phyloP scores from a whole-genome alignment of 1,139 yeast species.

The Pichia sp. region DNA sequence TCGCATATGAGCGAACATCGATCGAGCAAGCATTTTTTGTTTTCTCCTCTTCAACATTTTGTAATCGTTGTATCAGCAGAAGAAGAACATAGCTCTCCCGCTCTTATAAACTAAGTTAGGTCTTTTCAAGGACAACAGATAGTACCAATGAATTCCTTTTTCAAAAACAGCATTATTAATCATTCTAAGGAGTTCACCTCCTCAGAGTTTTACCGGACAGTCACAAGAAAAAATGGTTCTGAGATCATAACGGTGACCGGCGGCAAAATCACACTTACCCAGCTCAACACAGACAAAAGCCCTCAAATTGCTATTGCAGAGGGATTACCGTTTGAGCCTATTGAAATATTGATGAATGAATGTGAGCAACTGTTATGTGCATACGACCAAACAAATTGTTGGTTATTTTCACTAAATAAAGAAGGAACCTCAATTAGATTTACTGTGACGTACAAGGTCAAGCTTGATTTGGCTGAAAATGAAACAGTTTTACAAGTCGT shows the following conservation, averaged over 20 bases:
- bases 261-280: slow-evolving; percentile 21
- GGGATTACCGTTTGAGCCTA: slow-evolving; percentile 23
- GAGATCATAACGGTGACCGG: slow-evolving; percentile 26
- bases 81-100: too few species aligned
- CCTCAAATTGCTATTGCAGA: background rate
- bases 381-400: slow-evolving; percentile 20
- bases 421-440: slow-evolving; percentile 19
- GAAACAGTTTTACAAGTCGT: slow-evolving; percentile 26
- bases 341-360: slow-evolving; percentile 22
- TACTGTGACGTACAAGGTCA: slow-evolving; percentile 16
- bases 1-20: too few species aligned
- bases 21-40: too few species aligned
- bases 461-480: slow-evolving; percentile 12
- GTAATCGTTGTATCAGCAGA: too few species aligned
- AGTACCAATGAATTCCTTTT: background rate
- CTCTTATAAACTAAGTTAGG: too few species aligned
- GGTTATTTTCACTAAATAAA: slow-evolving; percentile 24
- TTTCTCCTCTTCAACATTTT: too few species aligned
- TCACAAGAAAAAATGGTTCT: slow-evolving; percentile 25
- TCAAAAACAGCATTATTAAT: slow-evolving; percentile 3
- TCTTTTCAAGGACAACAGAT: background rate
- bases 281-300: slow-evolving; percentile 7
- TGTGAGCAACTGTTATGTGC: slow-evolving; percentile 26
- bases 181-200: slow-evolving; percentile 10
- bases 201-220: slow-evolving; percentile 19